Conservation (phyloP, 495 filamentous ascomycete genomes). For the Physcia stellaris region DNA sequence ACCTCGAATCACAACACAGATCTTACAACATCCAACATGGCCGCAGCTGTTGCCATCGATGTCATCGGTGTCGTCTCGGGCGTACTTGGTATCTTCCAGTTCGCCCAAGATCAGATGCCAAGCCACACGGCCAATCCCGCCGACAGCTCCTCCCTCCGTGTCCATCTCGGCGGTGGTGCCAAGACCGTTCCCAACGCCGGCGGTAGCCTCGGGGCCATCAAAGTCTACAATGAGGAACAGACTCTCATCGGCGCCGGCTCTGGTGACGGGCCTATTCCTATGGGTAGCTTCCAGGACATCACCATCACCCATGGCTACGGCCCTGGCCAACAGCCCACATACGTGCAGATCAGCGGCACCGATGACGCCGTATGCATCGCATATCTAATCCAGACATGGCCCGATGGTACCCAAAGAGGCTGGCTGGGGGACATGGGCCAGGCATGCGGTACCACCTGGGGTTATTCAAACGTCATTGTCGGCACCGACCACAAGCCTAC, state of each 20-base stretch:
- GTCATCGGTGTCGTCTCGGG: too few species aligned
- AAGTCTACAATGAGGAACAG: background rate
- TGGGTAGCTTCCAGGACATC: background rate
- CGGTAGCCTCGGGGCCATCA: background rate
- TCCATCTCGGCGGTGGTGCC: too few species aligned
- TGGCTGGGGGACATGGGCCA: slow-evolving; percentile 1
- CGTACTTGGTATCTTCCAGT: too few species aligned
- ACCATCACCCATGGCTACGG: background rate
- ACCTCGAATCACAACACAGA: too few species aligned
- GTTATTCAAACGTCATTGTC: background rate
- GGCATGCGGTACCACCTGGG: background rate
- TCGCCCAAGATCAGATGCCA: too few species aligned
- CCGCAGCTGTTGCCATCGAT: too few species aligned
- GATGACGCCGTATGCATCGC: slow-evolving; percentile 1
- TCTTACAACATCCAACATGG: too few species aligned
- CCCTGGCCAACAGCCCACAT: background rate
- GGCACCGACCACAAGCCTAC: background rate
- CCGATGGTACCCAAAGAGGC: background rate
- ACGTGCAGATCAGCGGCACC: background rate
- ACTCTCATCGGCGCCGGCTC: background rate
- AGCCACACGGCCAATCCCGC: too few species aligned
- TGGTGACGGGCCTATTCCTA: background rate
- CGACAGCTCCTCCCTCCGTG: too few species aligned
- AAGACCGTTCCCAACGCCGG: background rate
- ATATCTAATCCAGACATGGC: background rate